Evolutionary conservation across 2,329 filamentous ascomycete genomes (phyloP).

Genomic region (Penicillium nordicum): DNA sequence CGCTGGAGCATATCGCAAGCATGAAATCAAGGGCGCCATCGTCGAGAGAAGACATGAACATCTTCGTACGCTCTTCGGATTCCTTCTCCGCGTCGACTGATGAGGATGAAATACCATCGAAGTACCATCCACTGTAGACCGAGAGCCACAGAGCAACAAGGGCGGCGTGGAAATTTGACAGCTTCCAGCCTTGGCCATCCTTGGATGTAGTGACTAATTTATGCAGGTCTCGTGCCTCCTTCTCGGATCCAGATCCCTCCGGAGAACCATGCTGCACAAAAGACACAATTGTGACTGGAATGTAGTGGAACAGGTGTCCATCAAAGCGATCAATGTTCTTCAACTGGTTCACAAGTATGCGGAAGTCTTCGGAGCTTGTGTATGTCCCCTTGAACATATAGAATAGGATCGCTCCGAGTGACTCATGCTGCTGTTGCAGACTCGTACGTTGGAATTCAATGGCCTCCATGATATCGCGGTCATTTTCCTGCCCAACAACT

Average conservation of each 20-base stretch:
- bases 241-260: slow-evolving; percentile 65
- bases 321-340: slow-evolving; percentile 76
- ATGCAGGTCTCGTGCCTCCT: slow-evolving; percentile 69
- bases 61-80: slow-evolving; percentile 65
- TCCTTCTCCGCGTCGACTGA: slow-evolving; percentile 65
- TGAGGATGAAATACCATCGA: slow-evolving; percentile 64
- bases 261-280: slow-evolving; percentile 75
- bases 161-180: slow-evolving; percentile 74
- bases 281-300: slow-evolving; percentile 74
- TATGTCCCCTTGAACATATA: slow-evolving; percentile 74
- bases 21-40: slow-evolving; percentile 93
- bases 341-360: slow-evolving; percentile 64
- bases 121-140: slow-evolving; percentile 87
- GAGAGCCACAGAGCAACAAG: slow-evolving; percentile 83
- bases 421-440: slow-evolving; percentile 84
- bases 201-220: slow-evolving; percentile 62
- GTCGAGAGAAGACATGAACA: slow-evolving; percentile 73
- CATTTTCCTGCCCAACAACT: slow-evolving; percentile 65
- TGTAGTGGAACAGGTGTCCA: slow-evolving; percentile 69
- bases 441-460: slow-evolving; percentile 77
- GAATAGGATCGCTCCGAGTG: slow-evolving; percentile 74
- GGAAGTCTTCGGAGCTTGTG: slow-evolving; percentile 68
- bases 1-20: slow-evolving; percentile 76
- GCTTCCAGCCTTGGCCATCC: slow-evolving; percentile 67
- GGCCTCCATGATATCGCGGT: slow-evolving; percentile 68